Percentiles rank a stretch among this genome's conserved stretches.
Evolutionary conservation across 495 filamentous ascomycete genomes (phyloP).

Genomic region (Penicillium cinerascens): DNA sequence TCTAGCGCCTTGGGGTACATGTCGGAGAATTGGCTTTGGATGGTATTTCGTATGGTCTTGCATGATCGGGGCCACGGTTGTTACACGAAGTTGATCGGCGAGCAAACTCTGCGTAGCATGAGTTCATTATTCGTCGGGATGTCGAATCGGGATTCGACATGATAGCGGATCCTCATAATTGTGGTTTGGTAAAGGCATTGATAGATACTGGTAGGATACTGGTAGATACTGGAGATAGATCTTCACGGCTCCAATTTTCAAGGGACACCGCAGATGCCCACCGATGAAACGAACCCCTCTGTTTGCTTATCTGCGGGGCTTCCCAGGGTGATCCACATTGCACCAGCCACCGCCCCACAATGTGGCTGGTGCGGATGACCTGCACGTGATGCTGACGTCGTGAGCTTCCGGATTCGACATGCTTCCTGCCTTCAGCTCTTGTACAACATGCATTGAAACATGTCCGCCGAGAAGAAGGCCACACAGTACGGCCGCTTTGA

Average conservation of each 20-base stretch:
- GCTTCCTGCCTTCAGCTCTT: background rate
- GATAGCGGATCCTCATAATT: background rate
- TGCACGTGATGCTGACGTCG: slow-evolving; percentile 30
- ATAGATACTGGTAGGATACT: background rate
- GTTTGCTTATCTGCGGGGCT: background rate
- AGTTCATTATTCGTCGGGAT: background rate
- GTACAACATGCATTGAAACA: slow-evolving; percentile 34
- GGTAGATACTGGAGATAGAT: background rate
- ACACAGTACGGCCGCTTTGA: slow-evolving; percentile 31
- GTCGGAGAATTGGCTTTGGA: background rate
- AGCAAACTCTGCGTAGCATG: background rate
- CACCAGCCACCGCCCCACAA: slow-evolving; percentile 9
- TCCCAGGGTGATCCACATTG: background rate
- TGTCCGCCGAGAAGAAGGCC: slow-evolving; percentile 33
- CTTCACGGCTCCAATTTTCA: background rate
- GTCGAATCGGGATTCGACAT: background rate
- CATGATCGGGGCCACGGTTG: slow-evolving; percentile 1
- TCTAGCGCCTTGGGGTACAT: slow-evolving; percentile 1
- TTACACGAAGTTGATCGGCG: background rate
- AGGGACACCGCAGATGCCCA: too few relatives aligned
- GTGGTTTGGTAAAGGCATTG: background rate
- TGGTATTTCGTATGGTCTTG: background rate
- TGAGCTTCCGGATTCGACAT: slow-evolving; percentile 15
- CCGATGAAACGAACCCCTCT: too few relatives aligned
- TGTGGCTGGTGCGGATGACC: background rate